Evolutionary conservation across 768 basidiomycete species (phyloP).

Genomic region (Hypsizygus marmoreus): DNA sequence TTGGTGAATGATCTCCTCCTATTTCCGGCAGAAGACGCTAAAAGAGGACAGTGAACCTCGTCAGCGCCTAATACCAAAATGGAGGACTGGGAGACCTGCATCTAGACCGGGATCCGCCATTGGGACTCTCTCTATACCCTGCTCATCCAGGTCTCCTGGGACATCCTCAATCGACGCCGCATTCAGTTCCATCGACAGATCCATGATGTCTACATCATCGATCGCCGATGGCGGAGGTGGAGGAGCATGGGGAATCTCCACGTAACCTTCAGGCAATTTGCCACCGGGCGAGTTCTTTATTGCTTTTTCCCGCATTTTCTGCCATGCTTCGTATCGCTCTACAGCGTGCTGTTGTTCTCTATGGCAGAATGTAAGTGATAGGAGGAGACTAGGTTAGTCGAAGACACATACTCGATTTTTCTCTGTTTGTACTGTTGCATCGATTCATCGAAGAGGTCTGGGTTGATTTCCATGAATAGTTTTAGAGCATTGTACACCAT

Average conservation of each 20-base stretch:
- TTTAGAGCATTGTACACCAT: constrained; percentile 99
- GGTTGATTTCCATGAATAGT: constrained; percentile 98
- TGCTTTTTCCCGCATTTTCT: constrained; percentile 78
- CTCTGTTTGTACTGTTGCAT: constrained; percentile 92
- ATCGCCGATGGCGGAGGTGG: constrained; percentile 77
- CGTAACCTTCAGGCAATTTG: constrained; percentile 70
- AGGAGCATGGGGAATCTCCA: constrained; percentile 65
- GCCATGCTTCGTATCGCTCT: constrained; percentile 87
- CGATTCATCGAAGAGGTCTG: constrained; percentile 91
- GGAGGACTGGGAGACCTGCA: constrained; percentile 53
- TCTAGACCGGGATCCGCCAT: constrained; percentile 90
- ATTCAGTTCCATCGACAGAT: constrained; percentile 87
- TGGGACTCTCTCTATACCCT: constrained; percentile 84
- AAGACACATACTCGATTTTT: constrained; percentile 70
- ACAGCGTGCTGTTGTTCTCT: constrained; percentile 91
- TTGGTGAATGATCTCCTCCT: constrained; percentile 59
- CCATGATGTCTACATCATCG: constrained; percentile 85
- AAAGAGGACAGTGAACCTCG: constrained; percentile 2
- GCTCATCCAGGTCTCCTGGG: constrained; percentile 72
- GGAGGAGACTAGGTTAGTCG: not conserved
- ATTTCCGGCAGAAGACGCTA: constrained; percentile 72
- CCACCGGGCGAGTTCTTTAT: constrained; percentile 67
- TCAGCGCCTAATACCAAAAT: not conserved
- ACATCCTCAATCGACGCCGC: constrained; percentile 79
- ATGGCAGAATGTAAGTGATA: constrained; percentile 4